Conservation (phyloP, 2,329 filamentous ascomycete species). For the Tolypocladium cylindrosporum region DNA sequence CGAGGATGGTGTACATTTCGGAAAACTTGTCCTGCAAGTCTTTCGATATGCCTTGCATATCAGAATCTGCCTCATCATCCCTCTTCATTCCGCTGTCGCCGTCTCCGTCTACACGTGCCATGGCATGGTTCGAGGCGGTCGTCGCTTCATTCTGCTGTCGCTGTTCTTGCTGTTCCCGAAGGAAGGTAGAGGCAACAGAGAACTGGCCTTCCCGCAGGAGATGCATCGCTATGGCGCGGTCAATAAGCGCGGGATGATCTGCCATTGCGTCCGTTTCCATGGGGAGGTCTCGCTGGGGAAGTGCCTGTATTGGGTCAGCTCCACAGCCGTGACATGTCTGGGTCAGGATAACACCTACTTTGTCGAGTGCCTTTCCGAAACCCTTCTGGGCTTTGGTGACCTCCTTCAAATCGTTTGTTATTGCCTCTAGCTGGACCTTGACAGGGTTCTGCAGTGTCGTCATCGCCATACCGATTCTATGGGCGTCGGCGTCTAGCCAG, state of each 20-base stretch:
- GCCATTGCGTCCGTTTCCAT: slow-evolving; percentile 74
- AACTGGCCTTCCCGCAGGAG: slow-evolving; percentile 92
- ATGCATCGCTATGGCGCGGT: slow-evolving; percentile 93
- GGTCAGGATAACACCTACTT: slow-evolving; percentile 36
- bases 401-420: slow-evolving; percentile 74
- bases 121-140: slow-evolving; percentile 5
- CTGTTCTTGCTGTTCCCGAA: slow-evolving; percentile 54
- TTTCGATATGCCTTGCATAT: slow-evolving; percentile 17
- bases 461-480: slow-evolving; percentile 62
- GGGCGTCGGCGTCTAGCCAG: slow-evolving; percentile 24
- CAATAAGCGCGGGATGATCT: slow-evolving; percentile 67
- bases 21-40: slow-evolving; percentile 73
- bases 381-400: slow-evolving; percentile 73
- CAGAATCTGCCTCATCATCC: slow-evolving; percentile 13
- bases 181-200: slow-evolving; percentile 73
- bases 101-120: slow-evolving; percentile 17
- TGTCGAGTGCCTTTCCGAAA: slow-evolving; percentile 78
- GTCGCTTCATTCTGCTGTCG: slow-evolving; percentile 9
- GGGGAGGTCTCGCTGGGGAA: slow-evolving; percentile 51
- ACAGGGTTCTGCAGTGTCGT: slow-evolving; percentile 80
- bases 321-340: not conserved
- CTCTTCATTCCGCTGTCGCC: slow-evolving; percentile 22
- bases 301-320: slow-evolving; percentile 18
- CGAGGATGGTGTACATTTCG: slow-evolving; percentile 84
- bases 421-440: slow-evolving; percentile 67